Evolutionary conservation across 306 rosid species (phyloP), one percentile per base, ranked within the genome.

Genomic region (Citrullus colocynthis): DNA sequence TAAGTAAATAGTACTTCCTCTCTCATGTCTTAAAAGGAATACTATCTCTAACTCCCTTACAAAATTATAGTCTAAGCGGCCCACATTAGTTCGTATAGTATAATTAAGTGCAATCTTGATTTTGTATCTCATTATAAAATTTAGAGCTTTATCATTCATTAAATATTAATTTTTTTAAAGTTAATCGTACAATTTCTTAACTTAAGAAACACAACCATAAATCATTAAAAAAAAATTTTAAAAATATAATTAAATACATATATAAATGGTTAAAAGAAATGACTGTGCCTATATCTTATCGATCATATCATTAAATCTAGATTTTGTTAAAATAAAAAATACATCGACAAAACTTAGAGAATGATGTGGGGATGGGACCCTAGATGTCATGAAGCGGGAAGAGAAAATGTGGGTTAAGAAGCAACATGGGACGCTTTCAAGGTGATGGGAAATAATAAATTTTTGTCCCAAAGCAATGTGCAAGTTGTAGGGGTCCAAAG

Each of bases 361-460:
- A 70, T 48, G 54, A 70, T 15, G 60, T 30, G 0, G 44, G 42
- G 60, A 28, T 48, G 44, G 60, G 76, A 16, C 76, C 60, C 8
- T 12, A 20, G 58, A 24, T 28, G 57, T 45, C 13, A 67, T 42
- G 74, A 67, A 3, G 16, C 17, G 14, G 14, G 28, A 67, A 42
- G 59, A 48, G 59, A 71, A 71, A 48, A 48, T 71, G 76, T 71
- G 76, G 24, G 21, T 12, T 28, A 24, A 71, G 76, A 71, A 48
- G 76, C 76, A 71, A 71, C 76, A 71, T 71, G 76, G 58, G 58
- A 44, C 56, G 15, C 41, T 71, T 70, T 71, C 36, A 71, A 71
- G 76, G 57, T 48, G 76, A 71, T 71, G 76, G 76, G 59, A 48
- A 67, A 48, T 45, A 45, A 71, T 48, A 48, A 71, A 71, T 45